Evolutionary conservation across 2,329 filamentous ascomycete species (phyloP).

Genomic region (Pseudogymnoascus sp.): DNA sequence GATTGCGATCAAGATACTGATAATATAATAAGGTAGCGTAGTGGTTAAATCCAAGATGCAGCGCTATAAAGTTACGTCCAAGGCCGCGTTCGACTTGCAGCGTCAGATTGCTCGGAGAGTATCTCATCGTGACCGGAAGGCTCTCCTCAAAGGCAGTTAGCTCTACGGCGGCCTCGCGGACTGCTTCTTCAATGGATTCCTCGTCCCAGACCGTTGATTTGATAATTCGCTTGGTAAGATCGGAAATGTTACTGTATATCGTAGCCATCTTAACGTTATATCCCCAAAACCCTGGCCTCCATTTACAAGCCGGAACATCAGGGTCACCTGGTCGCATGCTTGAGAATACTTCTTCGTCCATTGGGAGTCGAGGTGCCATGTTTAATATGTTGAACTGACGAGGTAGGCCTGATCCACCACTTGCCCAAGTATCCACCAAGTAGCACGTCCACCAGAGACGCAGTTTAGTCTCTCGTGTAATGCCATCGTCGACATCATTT

Average conservation of each 20-base stretch:
- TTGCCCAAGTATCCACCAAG: slow-evolving; percentile 28
- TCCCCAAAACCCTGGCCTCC: slow-evolving; percentile 28
- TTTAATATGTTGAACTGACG: slow-evolving; percentile 22
- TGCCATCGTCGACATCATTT: slow-evolving; percentile 9
- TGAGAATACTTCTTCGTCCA: slow-evolving; percentile 25
- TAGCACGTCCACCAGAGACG: slow-evolving; percentile 29
- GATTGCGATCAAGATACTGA: slow-evolving; percentile 28
- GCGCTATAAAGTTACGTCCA: slow-evolving; percentile 29
- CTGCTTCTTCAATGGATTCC: slow-evolving; percentile 15
- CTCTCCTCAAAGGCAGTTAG: slow-evolving; percentile 15
- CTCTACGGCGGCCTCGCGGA: slow-evolving; percentile 14
- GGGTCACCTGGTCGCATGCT: slow-evolving; percentile 12
- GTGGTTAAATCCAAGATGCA: slow-evolving; percentile 33
- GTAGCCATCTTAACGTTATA: slow-evolving; percentile 29
- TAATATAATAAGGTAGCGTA: slow-evolving; percentile 33
- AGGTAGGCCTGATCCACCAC: slow-evolving; percentile 25
- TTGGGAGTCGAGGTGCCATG: slow-evolving; percentile 19
- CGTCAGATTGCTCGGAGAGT: slow-evolving; percentile 18
- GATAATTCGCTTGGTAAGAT: slow-evolving; percentile 27
- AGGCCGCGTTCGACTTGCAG: slow-evolving; percentile 21
- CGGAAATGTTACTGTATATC: slow-evolving; percentile 28
- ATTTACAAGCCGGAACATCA: slow-evolving; percentile 7
- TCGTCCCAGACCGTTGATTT: slow-evolving; percentile 12
- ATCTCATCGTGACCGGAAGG: slow-evolving; percentile 9
- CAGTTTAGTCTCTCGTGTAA: slow-evolving; percentile 22